Percentiles rank a stretch among this genome's conserved stretches.
phyloP scores from a whole-genome alignment of 805 yeast species.

The Wickerhamiella allomyrinae region DNA sequence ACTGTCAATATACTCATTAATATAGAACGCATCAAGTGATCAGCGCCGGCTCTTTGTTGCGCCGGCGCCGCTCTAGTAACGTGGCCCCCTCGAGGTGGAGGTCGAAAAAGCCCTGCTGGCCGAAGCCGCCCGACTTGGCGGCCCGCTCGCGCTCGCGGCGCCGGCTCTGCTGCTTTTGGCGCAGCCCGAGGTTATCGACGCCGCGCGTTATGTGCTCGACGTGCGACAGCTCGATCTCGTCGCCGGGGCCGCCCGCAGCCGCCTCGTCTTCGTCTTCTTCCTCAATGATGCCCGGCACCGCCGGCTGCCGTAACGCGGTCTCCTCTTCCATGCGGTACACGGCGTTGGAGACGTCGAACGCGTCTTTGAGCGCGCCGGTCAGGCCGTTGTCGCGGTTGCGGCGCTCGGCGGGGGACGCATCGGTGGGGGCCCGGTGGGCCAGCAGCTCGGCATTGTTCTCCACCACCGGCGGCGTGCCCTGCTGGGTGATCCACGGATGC shows the following conservation, averaged over 20 bases:
- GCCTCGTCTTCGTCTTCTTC: constrained; percentile 28
- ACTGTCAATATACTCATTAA: no score
- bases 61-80: constrained; percentile 38
- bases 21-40: not conserved
- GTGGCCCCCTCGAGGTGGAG: constrained; percentile 52
- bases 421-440: constrained; percentile 4
- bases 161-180: constrained; percentile 2
- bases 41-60: constrained; percentile 2
- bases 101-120: constrained; percentile 30
- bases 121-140: not conserved
- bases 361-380: constrained; percentile 70
- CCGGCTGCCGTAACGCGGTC: constrained; percentile 24
- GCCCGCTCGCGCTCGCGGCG: constrained; percentile 4
- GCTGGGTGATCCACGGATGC: constrained; percentile 59
- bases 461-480: constrained; percentile 9
- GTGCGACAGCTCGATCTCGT: constrained; percentile 8
- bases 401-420: constrained; percentile 12
- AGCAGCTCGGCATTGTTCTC: constrained; percentile 17
- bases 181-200: constrained; percentile 7
- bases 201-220: constrained; percentile 14
- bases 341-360: constrained; percentile 74
- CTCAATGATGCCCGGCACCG: constrained; percentile 17
- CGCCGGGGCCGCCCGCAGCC: no score
- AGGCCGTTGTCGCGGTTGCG: constrained; percentile 38
- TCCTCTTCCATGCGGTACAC: constrained; percentile 72